phyloP scores from a whole-genome alignment of 805 yeast species.

The Starmerella riodocensis region DNA sequence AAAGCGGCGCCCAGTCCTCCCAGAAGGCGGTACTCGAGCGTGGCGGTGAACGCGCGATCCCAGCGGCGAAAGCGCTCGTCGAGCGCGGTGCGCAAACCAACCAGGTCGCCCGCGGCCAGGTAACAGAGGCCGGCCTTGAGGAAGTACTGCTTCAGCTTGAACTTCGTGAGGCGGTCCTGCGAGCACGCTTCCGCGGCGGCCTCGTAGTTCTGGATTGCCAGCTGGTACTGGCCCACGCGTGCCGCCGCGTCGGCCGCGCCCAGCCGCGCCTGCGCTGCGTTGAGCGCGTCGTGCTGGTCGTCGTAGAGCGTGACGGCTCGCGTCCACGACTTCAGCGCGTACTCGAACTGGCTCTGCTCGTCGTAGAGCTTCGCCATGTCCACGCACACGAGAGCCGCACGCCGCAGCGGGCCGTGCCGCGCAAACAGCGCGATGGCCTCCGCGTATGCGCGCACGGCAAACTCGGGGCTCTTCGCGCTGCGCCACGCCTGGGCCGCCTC shows the following conservation, averaged over 20 bases:
- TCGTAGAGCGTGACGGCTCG: conserved; percentile 12
- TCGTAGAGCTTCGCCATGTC: conserved; percentile 16
- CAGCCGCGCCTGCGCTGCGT: conserved; percentile 13
- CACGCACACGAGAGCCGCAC: conserved; percentile 15
- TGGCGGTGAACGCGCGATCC: conserved; percentile 15
- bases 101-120: conserved; percentile 12
- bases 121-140: conserved; percentile 16
- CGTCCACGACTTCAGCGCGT: conserved; percentile 11
- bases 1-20: conserved; percentile 12
- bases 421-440: conserved; percentile 12
- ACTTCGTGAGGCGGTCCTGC: conserved; percentile 4
- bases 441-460: conserved; percentile 9
- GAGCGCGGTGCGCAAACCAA: conserved; percentile 8
- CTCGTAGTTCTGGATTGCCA: conserved; percentile 15
- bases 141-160: conserved; percentile 12
- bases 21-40: conserved; percentile 13
- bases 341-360: conserved; percentile 1
- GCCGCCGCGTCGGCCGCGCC: conserved; percentile 15
- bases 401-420: conserved; percentile 15
- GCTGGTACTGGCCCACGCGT: conserved; percentile 4
- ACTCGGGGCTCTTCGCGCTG: conserved; percentile 8
- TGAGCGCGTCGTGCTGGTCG: conserved; percentile 6
- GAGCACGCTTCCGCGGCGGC: conserved; percentile 9
- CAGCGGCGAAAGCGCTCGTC: conserved; percentile 2
- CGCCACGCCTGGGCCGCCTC: conserved; percentile 17